phyloP scores from a whole-genome alignment of 2,329 filamentous ascomycete genomes.

The Diaporthe sp. region DNA sequence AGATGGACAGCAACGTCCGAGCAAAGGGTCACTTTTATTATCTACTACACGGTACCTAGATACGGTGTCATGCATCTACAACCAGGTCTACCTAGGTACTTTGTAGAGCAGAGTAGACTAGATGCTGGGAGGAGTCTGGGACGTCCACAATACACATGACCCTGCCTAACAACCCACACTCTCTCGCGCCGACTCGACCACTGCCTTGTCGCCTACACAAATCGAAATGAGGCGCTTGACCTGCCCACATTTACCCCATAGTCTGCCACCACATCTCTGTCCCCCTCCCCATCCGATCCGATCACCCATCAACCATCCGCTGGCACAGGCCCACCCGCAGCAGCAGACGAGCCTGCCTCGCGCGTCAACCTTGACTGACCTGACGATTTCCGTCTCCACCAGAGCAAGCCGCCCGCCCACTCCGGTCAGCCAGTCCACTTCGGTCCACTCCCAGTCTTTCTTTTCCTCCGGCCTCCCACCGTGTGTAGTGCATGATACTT shows the following conservation, averaged over 20 bases:
- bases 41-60: background rate
- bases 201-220: background rate
- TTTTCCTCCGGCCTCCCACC: background rate
- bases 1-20: background rate
- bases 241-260: constrained; percentile 28
- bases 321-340: constrained; percentile 15
- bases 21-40: background rate
- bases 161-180: too few relatives aligned
- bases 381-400: constrained; percentile 3
- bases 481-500: constrained; percentile 26
- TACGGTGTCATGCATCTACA: background rate
- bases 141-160: too few relatives aligned
- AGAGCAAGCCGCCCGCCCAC: constrained; percentile 10
- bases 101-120: too few relatives aligned
- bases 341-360: background rate
- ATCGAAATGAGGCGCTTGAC: constrained; percentile 12
- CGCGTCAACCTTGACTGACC: background rate
- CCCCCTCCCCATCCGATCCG: constrained; percentile 18
- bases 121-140: too few relatives aligned
- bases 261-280: constrained; percentile 23
- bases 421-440: constrained; percentile 7
- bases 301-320: constrained; percentile 24
- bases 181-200: background rate
- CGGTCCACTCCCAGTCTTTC: constrained; percentile 3
- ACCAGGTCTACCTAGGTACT: background rate